Conservation (phyloP, 108 stramenopile genomes). For the Parietichytrium sp. region DNA sequence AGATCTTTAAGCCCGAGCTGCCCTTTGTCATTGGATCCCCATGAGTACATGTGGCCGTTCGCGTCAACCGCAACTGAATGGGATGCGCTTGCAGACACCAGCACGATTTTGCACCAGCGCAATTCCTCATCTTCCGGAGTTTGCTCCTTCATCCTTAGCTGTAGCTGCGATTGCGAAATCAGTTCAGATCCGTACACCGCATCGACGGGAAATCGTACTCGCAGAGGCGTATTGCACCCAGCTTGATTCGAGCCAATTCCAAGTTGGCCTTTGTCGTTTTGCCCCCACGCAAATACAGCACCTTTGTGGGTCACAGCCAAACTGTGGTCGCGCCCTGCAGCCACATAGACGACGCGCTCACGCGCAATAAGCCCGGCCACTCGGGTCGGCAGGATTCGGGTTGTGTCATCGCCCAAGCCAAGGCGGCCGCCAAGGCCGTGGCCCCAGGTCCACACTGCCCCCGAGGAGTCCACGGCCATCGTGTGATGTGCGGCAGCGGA, state of each 20-base stretch:
- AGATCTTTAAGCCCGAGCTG: background rate
- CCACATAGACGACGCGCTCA: background rate
- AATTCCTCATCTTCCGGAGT: too few species aligned
- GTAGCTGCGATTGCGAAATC: too few species aligned
- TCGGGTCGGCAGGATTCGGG: background rate
- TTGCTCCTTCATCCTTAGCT: background rate
- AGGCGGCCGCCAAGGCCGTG: constrained; percentile 20
- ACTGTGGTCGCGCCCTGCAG: constrained; percentile 1
- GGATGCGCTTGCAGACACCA: background rate
- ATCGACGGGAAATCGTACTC: too few species aligned
- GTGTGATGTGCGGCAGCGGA: background rate
- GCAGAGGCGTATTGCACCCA: too few species aligned
- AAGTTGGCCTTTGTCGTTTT: constrained; percentile 19
- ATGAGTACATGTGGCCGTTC: background rate
- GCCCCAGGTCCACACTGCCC: constrained; percentile 32
- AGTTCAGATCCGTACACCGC: too few species aligned
- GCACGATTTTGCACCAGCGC: background rate
- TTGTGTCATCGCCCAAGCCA: background rate
- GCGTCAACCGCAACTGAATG: background rate
- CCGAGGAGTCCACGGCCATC: background rate
- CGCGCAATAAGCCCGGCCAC: background rate
- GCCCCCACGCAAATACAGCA: background rate
- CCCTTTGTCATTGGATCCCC: constrained; percentile 23
- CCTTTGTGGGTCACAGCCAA: background rate
- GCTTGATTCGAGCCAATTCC: background rate